Percentiles rank a stretch among this genome's conserved stretches.
Conservation (phyloP, 1,284 basidiomycete genomes). For the Leccinum subrobustum region DNA sequence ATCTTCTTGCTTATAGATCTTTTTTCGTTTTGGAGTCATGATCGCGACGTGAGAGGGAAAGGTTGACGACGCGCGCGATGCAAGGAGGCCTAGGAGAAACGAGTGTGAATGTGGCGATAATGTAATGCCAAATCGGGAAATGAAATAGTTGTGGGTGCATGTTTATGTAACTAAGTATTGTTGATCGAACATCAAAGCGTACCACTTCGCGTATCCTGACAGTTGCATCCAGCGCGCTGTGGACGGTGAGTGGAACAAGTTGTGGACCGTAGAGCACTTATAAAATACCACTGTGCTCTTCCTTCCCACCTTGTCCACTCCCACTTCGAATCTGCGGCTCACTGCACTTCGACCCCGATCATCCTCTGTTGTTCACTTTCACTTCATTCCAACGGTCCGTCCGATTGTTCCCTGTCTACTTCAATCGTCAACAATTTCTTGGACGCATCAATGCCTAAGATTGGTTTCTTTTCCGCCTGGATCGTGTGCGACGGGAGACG, state of each 20-base stretch:
- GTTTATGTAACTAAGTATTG: too few species aligned
- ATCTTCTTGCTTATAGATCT: conserved; percentile 18
- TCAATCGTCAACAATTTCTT: not conserved
- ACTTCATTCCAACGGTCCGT: not conserved
- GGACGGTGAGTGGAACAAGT: too few species aligned
- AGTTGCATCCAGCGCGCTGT: not conserved
- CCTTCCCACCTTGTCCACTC: not conserved
- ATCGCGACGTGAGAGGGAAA: conserved; percentile 11
- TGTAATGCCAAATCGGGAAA: not conserved
- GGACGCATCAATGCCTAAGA: conserved; percentile 41
- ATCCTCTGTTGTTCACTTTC: not conserved
- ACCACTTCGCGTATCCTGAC: not conserved
- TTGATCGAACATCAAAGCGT: conserved; percentile 7
- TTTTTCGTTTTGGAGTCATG: conserved; percentile 31
- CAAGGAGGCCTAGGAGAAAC: conserved; percentile 1
- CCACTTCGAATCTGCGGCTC: not conserved
- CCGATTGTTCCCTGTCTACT: conserved; percentile 3
- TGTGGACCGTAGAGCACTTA: not conserved
- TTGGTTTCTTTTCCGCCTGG: conserved; percentile 65
- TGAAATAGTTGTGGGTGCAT: not conserved
- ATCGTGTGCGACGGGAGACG: conserved; percentile 48
- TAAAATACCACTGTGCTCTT: not conserved
- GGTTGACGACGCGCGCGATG: not conserved
- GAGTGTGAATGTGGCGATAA: conserved; percentile 1
- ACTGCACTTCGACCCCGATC: too few species aligned